phyloP scores from a whole-genome alignment of 208 protist species.

The Trypanosoma congolense region DNA sequence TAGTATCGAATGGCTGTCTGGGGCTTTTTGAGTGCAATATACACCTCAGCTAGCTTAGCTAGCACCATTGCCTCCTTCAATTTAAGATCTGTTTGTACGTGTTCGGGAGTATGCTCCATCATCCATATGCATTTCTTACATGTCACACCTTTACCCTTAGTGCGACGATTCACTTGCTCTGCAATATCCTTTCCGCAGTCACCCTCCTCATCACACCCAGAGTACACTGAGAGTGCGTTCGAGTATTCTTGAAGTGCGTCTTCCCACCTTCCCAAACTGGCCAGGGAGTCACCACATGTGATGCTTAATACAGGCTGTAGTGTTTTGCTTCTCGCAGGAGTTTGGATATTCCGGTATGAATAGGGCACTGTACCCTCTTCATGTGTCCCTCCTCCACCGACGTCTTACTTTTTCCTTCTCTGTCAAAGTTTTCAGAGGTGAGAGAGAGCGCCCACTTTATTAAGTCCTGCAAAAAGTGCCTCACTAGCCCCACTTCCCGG shows the following conservation, averaged over 20 bases:
- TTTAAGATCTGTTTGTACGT: slow-evolving; percentile 30
- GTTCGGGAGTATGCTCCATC: slow-evolving; percentile 11
- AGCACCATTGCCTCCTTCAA: slow-evolving; percentile 60
- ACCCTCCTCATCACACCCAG: slow-evolving; percentile 42
- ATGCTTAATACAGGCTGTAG: slow-evolving; percentile 50
- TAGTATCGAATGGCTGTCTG: slow-evolving; percentile 74
- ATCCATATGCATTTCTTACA: not conserved
- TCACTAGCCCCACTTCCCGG: slow-evolving; percentile 32
- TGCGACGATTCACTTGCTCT: too few relatives aligned
- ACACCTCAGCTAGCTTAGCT: slow-evolving; percentile 72
- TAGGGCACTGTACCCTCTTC: not conserved
- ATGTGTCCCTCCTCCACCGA: too few relatives aligned
- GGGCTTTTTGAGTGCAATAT: slow-evolving; percentile 62
- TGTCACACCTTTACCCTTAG: too few relatives aligned
- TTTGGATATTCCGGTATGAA: not conserved
- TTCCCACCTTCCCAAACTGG: slow-evolving; percentile 55
- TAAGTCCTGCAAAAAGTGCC: slow-evolving; percentile 12
- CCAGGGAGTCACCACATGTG: slow-evolving; percentile 61
- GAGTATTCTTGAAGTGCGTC: slow-evolving; percentile 78
- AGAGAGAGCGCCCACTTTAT: slow-evolving; percentile 6
- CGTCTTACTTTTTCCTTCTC: too few relatives aligned
- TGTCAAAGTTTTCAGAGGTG: not conserved
- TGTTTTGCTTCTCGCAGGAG: slow-evolving; percentile 4
- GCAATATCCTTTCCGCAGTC: not conserved
- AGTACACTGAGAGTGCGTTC: slow-evolving; percentile 55